These are phyloP conservation scores for Pichia sp. DNA, from an alignment of 1,139 yeast species.

Conservation along the genomic window DNA sequence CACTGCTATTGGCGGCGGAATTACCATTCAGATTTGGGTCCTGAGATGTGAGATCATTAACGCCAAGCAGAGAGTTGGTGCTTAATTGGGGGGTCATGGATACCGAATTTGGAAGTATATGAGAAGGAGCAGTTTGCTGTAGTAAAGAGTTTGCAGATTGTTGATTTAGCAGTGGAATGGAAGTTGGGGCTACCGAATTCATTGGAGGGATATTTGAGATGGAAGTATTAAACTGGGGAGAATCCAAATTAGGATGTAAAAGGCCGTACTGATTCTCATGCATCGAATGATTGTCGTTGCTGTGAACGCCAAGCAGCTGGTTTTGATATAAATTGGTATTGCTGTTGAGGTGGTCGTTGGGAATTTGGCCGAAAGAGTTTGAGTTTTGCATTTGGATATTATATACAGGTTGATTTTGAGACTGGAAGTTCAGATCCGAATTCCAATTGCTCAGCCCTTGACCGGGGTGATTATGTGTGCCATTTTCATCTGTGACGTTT, in stretches of 20 bases:
- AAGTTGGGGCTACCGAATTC: conserved; percentile 1
- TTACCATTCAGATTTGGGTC: conserved; percentile 6
- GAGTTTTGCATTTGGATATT: conserved; percentile 12
- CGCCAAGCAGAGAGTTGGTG: conserved; percentile 12
- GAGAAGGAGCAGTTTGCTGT: not conserved
- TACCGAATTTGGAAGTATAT: conserved; percentile 11
- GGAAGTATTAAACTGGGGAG: not conserved
- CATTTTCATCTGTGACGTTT: not conserved
- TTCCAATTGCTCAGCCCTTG: not conserved
- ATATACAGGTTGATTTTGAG: conserved; percentile 8
- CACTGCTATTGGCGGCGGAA: not conserved
- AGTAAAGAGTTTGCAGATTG: conserved; percentile 2
- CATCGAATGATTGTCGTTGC: not conserved
- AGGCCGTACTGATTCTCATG: not conserved
- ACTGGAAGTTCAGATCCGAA: not conserved
- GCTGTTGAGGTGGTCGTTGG: not conserved
- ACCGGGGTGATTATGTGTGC: not conserved
- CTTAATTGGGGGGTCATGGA: conserved; percentile 20
- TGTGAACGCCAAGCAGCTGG: not conserved
- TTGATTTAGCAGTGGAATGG: conserved; percentile 10
- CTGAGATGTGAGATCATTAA: conserved; percentile 11
- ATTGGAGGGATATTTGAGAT: not conserved
- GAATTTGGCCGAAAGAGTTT: conserved; percentile 10
- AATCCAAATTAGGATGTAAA: not conserved
- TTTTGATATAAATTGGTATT: conserved; percentile 5